Conservation (phyloP, 371 early-diverging fungal genomes). For the Basidiobolus meristosporus region DNA sequence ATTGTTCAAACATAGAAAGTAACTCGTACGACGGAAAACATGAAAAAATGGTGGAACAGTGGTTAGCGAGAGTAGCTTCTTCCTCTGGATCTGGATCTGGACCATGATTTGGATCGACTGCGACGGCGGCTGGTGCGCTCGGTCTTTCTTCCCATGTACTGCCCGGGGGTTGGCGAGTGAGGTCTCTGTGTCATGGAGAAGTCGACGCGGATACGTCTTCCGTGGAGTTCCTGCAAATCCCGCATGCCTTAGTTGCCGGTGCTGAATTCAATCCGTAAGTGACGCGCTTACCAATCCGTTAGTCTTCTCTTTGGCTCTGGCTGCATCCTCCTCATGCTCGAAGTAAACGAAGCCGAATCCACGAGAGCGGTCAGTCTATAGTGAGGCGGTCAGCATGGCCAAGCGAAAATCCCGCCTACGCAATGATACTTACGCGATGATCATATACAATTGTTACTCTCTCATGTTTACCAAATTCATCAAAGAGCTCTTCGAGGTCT, state of each 20-base stretch:
- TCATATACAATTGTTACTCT: conserved; percentile 35
- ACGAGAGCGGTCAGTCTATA: conserved; percentile 30
- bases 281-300: conserved; percentile 20
- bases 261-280: neutral
- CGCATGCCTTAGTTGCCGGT: neutral
- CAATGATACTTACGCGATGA: conserved; percentile 29
- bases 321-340: conserved; percentile 18
- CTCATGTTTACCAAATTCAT: conserved; percentile 34
- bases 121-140: conserved; percentile 13
- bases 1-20: too few relatives aligned
- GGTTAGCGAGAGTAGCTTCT: too few relatives aligned
- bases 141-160: conserved; percentile 37
- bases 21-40: too few relatives aligned
- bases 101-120: conserved; percentile 1
- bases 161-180: conserved; percentile 49
- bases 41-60: too few relatives aligned
- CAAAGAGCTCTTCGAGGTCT: conserved; percentile 47
- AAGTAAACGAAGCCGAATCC: conserved; percentile 46
- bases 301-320: conserved; percentile 22
- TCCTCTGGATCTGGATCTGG: neutral
- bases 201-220: conserved; percentile 61
- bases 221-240: conserved; percentile 31
- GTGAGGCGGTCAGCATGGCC: too few relatives aligned
- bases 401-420: too few relatives aligned
- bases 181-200: conserved; percentile 42